Conservation (phyloP, 208 protist genomes). For the Borovskyia barvae region DNA sequence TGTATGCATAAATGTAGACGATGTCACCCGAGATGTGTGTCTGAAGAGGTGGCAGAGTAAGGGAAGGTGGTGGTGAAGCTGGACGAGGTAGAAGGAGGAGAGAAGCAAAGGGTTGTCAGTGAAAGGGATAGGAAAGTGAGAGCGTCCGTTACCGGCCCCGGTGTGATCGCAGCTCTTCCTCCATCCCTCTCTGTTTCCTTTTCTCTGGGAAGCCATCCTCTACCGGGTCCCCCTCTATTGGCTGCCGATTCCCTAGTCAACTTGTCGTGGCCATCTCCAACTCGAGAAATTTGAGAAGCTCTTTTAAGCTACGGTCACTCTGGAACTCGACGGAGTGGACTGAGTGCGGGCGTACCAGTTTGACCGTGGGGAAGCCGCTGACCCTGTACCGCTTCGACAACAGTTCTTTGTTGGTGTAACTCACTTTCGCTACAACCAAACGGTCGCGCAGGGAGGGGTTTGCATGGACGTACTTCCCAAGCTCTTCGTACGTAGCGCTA, state of each 20-base stretch:
- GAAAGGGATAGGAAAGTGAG: no score
- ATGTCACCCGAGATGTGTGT: no score
- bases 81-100: no score
- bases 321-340: slow-evolving; percentile 27
- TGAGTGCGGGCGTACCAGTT: slow-evolving; percentile 35
- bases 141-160: no score
- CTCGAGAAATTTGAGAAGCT: slow-evolving; percentile 28
- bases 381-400: slow-evolving; percentile 22
- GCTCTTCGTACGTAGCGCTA: slow-evolving; percentile 20
- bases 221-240: no score
- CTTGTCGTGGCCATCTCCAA: slow-evolving; percentile 1
- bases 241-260: no score
- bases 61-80: no score
- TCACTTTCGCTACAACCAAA: slow-evolving; percentile 40
- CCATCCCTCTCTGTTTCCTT: no score
- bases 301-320: slow-evolving; percentile 20
- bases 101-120: no score
- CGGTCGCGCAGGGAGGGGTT: slow-evolving; percentile 18
- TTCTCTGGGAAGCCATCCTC: not conserved
- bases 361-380: slow-evolving; percentile 44
- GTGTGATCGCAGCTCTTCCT: no score
- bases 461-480: slow-evolving; percentile 13
- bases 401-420: slow-evolving; percentile 12
- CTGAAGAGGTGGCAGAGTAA: no score
- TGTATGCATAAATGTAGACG: no score